Evolutionary conservation across 768 basidiomycete species (phyloP), one percentile per base, ranked within the genome.

Genomic region (Pleurotus ostreatus): DNA sequence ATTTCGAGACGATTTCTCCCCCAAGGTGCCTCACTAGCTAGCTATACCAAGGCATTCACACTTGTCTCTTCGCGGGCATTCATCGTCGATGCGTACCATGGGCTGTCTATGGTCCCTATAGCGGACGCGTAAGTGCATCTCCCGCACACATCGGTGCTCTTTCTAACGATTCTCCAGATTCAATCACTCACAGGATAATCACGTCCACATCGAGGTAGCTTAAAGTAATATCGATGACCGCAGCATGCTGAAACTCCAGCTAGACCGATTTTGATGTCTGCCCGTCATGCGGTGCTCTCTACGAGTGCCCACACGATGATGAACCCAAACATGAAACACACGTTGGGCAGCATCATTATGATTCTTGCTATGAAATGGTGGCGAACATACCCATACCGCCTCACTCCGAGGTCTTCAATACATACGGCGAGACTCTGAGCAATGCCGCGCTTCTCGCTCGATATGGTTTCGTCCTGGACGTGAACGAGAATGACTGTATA

Each of bases 51-150:
- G 49, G 82, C 86, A 8, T 81, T 75, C 64, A 72, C 74, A 1
- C 78, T 94, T 34, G 89, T 95, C 49, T 88, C 86, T 2, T 88
- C 91, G 3, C 78, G 93, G 39, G 87, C 91, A 2, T 95, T 95
- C 70, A 74, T 90, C 57, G 82, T 93, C 58, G 93, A 95, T 68
- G 78, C 81, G 5, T 94, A 83, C 65, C 91, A 92, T 66, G 83
- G 84, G 5, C 72, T 94, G 15, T 80, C 88, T 1, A 88, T 96
- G 80, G 89, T 92, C 16, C 92, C 93, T 3, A 80, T 93, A 60
- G 90, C 90, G 30, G 93, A 94, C 71, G 79, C 80, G 88, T 91
- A 65, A 68, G 85, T 79, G 11, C 18, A 37, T 16, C 55, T 44
- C 52, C 44, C 56, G 37, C 48, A 25, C 30, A 34, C 61, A n/a